Percentiles rank a stretch among this genome's conserved stretches.
Evolutionary conservation across 352 stramenopile genomes (phyloP).

Genomic region (Nothophytophthora sp.): DNA sequence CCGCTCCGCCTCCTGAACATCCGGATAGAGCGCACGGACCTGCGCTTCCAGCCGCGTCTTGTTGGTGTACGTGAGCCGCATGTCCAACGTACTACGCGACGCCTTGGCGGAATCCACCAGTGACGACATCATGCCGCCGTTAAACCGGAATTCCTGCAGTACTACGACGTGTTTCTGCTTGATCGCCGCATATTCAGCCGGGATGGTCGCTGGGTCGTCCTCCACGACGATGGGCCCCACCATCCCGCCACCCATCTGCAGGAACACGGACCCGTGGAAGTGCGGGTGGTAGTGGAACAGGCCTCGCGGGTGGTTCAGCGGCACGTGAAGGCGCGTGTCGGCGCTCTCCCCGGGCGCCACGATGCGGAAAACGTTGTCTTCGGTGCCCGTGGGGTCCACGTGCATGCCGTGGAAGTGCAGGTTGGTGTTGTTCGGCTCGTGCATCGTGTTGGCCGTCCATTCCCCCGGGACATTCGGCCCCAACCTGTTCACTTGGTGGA

Average conservation of each 20-base stretch:
- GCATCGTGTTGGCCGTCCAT: slow-evolving; percentile 61
- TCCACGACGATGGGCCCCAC: slow-evolving; percentile 67
- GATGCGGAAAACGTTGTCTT: slow-evolving; percentile 76
- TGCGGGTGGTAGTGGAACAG: slow-evolving; percentile 88
- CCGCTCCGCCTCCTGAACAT: slow-evolving; percentile 35
- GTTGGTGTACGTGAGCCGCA: slow-evolving; percentile 46
- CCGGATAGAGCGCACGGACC: slow-evolving; percentile 43
- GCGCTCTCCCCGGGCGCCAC: slow-evolving; percentile 50
- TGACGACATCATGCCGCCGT: slow-evolving; percentile 51
- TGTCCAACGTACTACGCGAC: slow-evolving; percentile 48
- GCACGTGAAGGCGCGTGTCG: slow-evolving; percentile 55
- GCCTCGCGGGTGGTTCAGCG: slow-evolving; percentile 61
- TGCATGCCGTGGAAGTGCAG: slow-evolving; percentile 86
- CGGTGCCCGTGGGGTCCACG: slow-evolving; percentile 74
- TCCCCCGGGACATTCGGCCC: slow-evolving; percentile 32
- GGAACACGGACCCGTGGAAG: slow-evolving; percentile 71
- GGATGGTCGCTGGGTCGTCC: slow-evolving; percentile 45
- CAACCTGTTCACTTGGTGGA: slow-evolving; percentile 63
- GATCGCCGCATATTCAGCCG: slow-evolving; percentile 43
- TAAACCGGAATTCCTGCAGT: slow-evolving; percentile 69
- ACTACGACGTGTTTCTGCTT: slow-evolving; percentile 46
- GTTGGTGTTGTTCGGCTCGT: slow-evolving; percentile 78
- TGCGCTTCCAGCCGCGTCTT: slow-evolving; percentile 37
- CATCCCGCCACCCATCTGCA: slow-evolving; percentile 81
- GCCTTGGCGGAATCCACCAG: slow-evolving; percentile 46